phyloP scores from a whole-genome alignment of 805 yeast species.

The Zygoascus bituminiphila region DNA sequence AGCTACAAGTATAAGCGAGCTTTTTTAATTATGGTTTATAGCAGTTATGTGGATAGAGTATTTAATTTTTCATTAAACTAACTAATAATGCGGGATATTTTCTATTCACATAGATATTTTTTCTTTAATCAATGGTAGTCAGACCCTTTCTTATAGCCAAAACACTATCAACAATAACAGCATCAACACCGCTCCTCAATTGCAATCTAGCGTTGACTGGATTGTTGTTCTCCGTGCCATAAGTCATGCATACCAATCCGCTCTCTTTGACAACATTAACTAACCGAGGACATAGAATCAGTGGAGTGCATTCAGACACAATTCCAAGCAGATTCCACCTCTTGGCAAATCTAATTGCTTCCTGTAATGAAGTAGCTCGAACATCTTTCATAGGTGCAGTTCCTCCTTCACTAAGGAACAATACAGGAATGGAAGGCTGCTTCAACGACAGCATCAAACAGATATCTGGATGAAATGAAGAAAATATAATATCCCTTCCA shows the following conservation, averaged over 20 bases:
- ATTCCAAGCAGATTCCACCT: conserved; percentile 89
- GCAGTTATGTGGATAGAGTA: neutral
- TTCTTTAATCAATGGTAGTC: neutral
- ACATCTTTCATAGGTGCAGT: conserved; percentile 80
- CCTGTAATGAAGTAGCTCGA: conserved; percentile 79
- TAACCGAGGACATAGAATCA: conserved; percentile 82
- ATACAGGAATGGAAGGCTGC: conserved; percentile 88
- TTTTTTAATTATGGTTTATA: neutral
- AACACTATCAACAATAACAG: conserved; percentile 94
- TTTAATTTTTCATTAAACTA: no score
- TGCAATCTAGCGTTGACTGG: conserved; percentile 79
- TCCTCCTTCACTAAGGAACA: conserved; percentile 86
- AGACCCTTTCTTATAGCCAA: conserved; percentile 85
- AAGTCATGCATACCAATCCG: conserved; percentile 89
- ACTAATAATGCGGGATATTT: no score
- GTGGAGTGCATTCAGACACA: conserved; percentile 80
- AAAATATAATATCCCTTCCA: conserved; percentile 80
- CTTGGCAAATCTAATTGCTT: conserved; percentile 82
- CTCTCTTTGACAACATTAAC: conserved; percentile 85
- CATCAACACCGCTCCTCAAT: conserved; percentile 93
- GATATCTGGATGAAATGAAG: conserved; percentile 91
- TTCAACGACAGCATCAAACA: conserved; percentile 79
- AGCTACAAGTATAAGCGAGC: no score
- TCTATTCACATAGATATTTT: neutral
- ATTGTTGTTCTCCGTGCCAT: conserved; percentile 75